A percentile compares a stretch with the other conserved stretches of the same genome.
phyloP scores from a whole-genome alignment of 192 early-diverging fungal genomes.

The Backusella parvicylindrica region DNA sequence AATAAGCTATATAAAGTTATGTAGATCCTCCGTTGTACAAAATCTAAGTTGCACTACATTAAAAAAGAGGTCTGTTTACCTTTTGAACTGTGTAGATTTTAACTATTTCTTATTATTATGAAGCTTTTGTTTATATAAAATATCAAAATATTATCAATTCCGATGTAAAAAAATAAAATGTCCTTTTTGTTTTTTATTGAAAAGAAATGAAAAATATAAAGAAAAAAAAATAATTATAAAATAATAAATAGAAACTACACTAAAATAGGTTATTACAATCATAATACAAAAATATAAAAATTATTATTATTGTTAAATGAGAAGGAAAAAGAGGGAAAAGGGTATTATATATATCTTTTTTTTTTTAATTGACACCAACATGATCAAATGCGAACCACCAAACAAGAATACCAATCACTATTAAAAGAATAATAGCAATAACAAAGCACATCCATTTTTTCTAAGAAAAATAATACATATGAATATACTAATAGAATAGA shows the following conservation, averaged over 20 bases:
- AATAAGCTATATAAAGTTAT: background rate
- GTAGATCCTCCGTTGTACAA: background rate
- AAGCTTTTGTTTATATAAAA: no score
- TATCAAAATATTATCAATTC: no score
- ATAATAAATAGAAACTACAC: background rate
- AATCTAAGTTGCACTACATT: background rate
- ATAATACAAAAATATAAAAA: background rate
- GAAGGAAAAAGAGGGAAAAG: background rate
- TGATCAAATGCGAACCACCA: conserved; percentile 38
- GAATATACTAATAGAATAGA: background rate
- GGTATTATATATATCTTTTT: conserved; percentile 2
- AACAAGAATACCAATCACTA: conserved; percentile 23
- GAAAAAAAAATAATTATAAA: background rate
- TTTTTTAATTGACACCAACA: conserved; percentile 21
- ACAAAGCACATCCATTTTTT: conserved; percentile 38
- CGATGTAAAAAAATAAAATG: no score
- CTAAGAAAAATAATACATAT: conserved; percentile 4
- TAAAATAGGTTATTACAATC: background rate
- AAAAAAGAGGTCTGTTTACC: background rate
- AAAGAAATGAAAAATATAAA: background rate
- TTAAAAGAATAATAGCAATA: conserved; percentile 29
- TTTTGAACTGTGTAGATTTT: background rate
- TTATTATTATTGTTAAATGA: background rate
- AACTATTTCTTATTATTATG: background rate
- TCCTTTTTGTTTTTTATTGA: background rate